Base-by-base conservation (phyloP, 1,284 basidiomycete genomes). In the Microbotryum scabiosae region DNA sequence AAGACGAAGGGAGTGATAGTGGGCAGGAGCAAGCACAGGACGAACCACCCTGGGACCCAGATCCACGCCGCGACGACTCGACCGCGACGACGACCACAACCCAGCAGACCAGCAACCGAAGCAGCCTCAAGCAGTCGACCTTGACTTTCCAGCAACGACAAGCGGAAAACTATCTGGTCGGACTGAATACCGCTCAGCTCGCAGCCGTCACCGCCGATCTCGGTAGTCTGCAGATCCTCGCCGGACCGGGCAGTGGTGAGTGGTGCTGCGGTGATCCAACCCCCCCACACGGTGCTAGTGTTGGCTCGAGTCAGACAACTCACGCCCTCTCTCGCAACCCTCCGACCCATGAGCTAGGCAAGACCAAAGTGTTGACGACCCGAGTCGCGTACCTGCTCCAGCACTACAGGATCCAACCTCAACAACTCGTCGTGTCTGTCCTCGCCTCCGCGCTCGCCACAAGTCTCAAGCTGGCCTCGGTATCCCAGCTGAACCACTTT, bases 191-290 rank as follows among this genome's bases (percentile, higher is more conserved):
- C 4, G 58, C 60, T 5, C 72, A 73, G 46, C 57, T 54, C 16
- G 51, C 66, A 20, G 72, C 71, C 55, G 58, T 57, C 52, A 62
- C 48, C 2, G 49, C 51, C 6, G 20, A 18, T 21, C 68, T 77
- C 12, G 75, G 79, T n/a, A 85, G 87, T 0, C 77, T 90, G 0
- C 89, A 92, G 74, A 90, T 92, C 56, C 77, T 92, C 2, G 89
- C 88, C 32, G 89, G 88, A 5, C 88, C 88, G 5, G 88, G 88
- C 8, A 88, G 85, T 70, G 88, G 88, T 61, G 84, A 82, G 73
- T 83, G 7, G n/a, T n/a, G n/a, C n/a, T n/a, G n/a, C n/a, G n/a
- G n/a, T n/a, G n/a, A n/a, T n/a, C n/a, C n/a, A n/a, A n/a, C n/a
- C n/a, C n/a, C n/a, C n/a, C n/a, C n/a, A n/a, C n/a, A n/a, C n/a